Base-by-base conservation (phyloP, 2,329 filamentous ascomycete species). In the Sordariomycetes sp. region DNA sequence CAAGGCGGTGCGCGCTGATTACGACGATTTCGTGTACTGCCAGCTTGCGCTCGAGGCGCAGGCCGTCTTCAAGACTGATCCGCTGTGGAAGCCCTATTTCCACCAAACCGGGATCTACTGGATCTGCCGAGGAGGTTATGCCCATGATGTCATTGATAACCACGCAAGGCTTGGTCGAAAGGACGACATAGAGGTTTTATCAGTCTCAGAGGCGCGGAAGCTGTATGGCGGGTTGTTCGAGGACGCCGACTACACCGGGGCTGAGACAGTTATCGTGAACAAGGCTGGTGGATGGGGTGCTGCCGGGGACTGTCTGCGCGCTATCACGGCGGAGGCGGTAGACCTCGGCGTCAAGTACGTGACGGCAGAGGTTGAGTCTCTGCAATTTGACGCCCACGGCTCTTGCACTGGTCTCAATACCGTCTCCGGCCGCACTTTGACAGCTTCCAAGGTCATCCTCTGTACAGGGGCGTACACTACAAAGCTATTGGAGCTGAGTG, bases 1-100 rank as follows among this genome's bases (percentile, higher is more conserved):
- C 73, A 89, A 88, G 69, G 83, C 87, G 32, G 77, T 89, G 18
- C 82, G 86, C 59, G 82, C 85, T 54, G 86, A 89, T 68, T 89
- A 89, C 70, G 76, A 80, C 58, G 82, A 86, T 63, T 71, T 80
- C 1, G 69, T 83, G 18, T 89, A 89, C 72, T 83, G 80, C 68
- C 69, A 77, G 55, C 75, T 89, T 22, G 86, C 80, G 0, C 75
- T 88, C 32, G 84, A 89, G 69, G 82, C 86, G 0, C 82, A 86
- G 64, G 79, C 83, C 56, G 70, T 81, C 0, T 89, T 85, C 75
- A 76, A 76, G 58, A 71, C 69, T 1, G 79, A 84, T 57, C 79
- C 82, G 1, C 71, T 85, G 2, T 82, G 80, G 72, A 71, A 75
- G 63, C 72, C 73, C 1, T 78, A 76, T 58, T 87, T 84, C 65